Evolutionary conservation across 78 protist genomes (phyloP), one percentile per base, ranked within the genome.

Genomic region (Cavenderia fasciculata): DNA sequence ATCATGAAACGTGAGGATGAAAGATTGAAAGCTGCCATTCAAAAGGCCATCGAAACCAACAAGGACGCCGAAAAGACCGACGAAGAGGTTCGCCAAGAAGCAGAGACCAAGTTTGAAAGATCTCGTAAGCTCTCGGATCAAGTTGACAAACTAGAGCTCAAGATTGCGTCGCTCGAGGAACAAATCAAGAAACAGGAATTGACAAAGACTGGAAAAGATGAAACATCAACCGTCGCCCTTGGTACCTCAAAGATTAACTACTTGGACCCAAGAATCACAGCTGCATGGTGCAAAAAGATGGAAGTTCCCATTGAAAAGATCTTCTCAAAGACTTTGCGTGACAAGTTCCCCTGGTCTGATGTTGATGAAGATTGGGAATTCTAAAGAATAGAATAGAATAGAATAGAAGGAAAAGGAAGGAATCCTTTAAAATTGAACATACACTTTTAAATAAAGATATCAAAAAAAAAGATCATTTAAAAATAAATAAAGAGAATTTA

Each of bases 191-290:
- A 92, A 69, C 62, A 59, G 31, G 59, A 84, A 27, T 27, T 41
- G 46, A 23, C 21, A 49, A 87, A 92, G 49, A 92, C 92, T 29
- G 87, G 76, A 8, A 52, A 94, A 85, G 95, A 76, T 43, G 97
- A 96, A 56, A 54, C 84, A 49, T 93, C 90, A 59, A 86, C 94
- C 7, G 85, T 94, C 66, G 88, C 99, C 0, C 94, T 99, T 38
- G 84, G 98, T 56, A 99, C 99, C 14, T 95, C 98, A 4, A 96
- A 95, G 72, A 88, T 97, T 79, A 99, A 99, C 92, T 99, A 99
- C 89, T 74, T 97, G 27, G 99, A 99, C 76, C 99, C 99, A 14
- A 95, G 99, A 33, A 96, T 99, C 73, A 92, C 96, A 1, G 95
- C 96, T n/a, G 98, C 99, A 7, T 99, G 99, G 99, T 96, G 98